Percentiles rank a stretch among this genome's conserved stretches.
phyloP scores from a whole-genome alignment of 129 eudicot genomes.

The Erigeron canadensis region DNA sequence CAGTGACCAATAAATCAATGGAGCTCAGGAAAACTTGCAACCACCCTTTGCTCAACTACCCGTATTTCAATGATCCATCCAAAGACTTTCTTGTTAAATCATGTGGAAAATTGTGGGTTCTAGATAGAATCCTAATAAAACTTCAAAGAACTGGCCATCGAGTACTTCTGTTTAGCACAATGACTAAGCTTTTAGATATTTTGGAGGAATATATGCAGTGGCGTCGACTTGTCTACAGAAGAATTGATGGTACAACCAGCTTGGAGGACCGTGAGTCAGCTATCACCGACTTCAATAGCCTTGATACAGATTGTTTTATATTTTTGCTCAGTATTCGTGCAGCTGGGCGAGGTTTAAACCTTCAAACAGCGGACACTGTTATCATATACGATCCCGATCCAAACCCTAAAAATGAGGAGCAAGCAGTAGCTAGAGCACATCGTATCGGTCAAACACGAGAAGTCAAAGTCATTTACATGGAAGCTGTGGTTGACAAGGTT shows the following conservation, averaged over 20 bases:
- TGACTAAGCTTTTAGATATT: slow-evolving; percentile 91
- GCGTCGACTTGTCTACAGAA: slow-evolving; percentile 79
- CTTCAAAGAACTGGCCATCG: slow-evolving; percentile 93
- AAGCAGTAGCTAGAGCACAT: slow-evolving; percentile 99
- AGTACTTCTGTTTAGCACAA: slow-evolving; percentile 85
- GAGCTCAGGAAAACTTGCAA: slow-evolving; percentile 96
- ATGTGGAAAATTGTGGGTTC: slow-evolving; percentile 84
- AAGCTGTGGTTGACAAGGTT: slow-evolving; percentile 90
- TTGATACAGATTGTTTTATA: slow-evolving; percentile 77
- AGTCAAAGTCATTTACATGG: slow-evolving; percentile 94
- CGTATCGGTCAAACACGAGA: slow-evolving; percentile 96
- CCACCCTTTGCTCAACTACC: slow-evolving; percentile 90
- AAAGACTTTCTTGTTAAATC: slow-evolving; percentile 90
- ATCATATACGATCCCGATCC: slow-evolving; percentile 96
- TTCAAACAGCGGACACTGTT: slow-evolving; percentile 92
- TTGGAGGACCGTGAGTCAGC: slow-evolving; percentile 94
- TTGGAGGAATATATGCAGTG: slow-evolving; percentile 93
- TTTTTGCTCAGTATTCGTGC: slow-evolving; percentile 92
- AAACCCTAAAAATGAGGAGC: slow-evolving; percentile 95
- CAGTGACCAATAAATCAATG: slow-evolving; percentile 83
- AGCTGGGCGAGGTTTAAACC: slow-evolving; percentile 92
- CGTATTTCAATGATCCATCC: slow-evolving; percentile 72
- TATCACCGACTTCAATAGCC: slow-evolving; percentile 82
- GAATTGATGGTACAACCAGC: slow-evolving; percentile 94
- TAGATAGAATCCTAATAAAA: slow-evolving; percentile 76